Base-by-base conservation (phyloP, 805 yeast genomes). In the Saccharomycopsis fermentans region DNA sequence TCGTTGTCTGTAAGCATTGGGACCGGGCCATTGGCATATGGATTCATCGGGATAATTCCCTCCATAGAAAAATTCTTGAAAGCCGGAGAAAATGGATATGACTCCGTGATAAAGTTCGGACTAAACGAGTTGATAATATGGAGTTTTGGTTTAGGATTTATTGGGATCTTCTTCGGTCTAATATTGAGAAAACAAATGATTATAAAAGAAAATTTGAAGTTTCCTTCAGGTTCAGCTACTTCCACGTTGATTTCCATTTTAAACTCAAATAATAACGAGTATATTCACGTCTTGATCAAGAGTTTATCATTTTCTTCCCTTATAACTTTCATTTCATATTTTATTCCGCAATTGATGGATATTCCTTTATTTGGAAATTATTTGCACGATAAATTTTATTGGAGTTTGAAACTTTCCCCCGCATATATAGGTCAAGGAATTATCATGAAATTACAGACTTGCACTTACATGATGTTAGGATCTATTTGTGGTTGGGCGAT, bases 371-470 rank as follows among this genome's bases (percentile, higher is more conserved):
- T 92, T 69, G 98, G 98, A 0, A 40, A 65, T 0, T 66, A 67
- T 52, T 71, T 89, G 19, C 87, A 96, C 0, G 66, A 72, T 21
- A 71, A 76, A 17, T 87, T 88, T 70, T 76, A 87, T 52, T 88
- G 97, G 94, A 84, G 86, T 60, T 80, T 94, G 60, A 96, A 94
- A 69, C 97, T 97, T 0, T 90, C 97, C 0, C 99, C 99, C 0
- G 98, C 98, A 0, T 92, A 92, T 68, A 80, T 94, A 37, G 99
- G 99, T 2, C 99, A 92, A 71, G 99, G 99, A 3, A 90, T 94
- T 47, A 92, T 92, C 59, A 92, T 92, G 99, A 99, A 99, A 0
- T 73, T 90, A 6, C 88, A 91, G 1, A 90, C 98, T 0, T 95
- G 90, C 0, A 77, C 89, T 9, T 87, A 90, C 62, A 92, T 92